These are phyloP conservation scores for Irpex sp. DNA, from an alignment of 1,284 basidiomycete species.

Conservation along the genomic window DNA sequence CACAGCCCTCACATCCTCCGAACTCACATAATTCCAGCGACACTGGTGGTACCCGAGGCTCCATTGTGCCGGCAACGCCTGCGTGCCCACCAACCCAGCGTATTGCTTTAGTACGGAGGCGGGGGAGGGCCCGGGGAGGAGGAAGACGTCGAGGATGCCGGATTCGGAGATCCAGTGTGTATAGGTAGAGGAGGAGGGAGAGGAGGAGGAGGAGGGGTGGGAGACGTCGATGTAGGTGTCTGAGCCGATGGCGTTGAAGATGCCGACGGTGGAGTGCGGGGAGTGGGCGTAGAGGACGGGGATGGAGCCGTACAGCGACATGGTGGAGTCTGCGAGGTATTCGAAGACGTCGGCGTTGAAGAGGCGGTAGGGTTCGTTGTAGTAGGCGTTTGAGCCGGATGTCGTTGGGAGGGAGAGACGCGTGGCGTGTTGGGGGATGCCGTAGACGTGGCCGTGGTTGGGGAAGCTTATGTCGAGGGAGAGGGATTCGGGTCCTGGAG, in stretches of 20 bases:
- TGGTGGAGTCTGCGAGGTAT: conserved; percentile 88
- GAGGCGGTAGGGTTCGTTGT: conserved; percentile 90
- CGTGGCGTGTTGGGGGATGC: conserved; percentile 96
- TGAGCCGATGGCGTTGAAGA: conserved; percentile 89
- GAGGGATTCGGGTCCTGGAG: conserved; percentile 86
- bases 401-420: conserved; percentile 87
- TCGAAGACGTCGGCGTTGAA: conserved; percentile 98
- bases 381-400: conserved; percentile 58
- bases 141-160: conserved; percentile 91
- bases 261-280: conserved; percentile 77
- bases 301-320: conserved; percentile 90
- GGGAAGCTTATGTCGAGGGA: conserved; percentile 95
- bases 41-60: conserved; percentile 96
- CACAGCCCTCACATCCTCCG: conserved; percentile 87
- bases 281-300: conserved; percentile 95
- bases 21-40: conserved; percentile 96
- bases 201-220: conserved; percentile 59
- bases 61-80: conserved; percentile 88
- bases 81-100: conserved; percentile 79
- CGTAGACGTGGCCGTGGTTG: conserved; percentile 85
- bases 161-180: conserved; percentile 98
- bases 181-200: conserved; percentile 60
- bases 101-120: conserved; percentile 85
- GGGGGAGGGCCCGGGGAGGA: conserved; percentile 88
- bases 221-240: conserved; percentile 96